Evolutionary conservation across 768 basidiomycete species (phyloP), one percentile per base, ranked within the genome.

Genomic region (Steccherinum ochraceum): DNA sequence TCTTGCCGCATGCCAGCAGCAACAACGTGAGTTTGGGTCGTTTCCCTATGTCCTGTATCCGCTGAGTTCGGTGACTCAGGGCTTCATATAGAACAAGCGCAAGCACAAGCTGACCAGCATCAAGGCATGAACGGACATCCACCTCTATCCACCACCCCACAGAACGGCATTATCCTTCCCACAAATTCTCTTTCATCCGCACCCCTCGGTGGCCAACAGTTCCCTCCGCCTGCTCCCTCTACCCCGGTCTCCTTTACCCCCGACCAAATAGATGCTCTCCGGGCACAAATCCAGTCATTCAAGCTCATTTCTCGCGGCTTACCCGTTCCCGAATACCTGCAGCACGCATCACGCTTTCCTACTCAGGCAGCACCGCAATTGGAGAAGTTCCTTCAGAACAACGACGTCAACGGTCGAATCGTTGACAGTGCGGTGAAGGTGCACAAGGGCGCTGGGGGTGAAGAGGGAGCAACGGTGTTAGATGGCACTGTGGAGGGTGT

Each of bases 211-310:
- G 61, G 73, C 1, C 80, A 76, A 45, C 54, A 76, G 12, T 69
- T 74, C 35, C 79, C 80, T 12, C 41, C 41, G 19, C 65, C 72
- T 18, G 71, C 77, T n/a, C 78, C 85, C 2, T 74, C 80, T 24
- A 84, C 86, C 0, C 86, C 89, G 35, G 81, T 91, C 24, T 85
- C 86, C 3, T 92, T 94, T 62, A 84, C 87, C 3, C 70, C 64
- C 0, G 84, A 87, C 52, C 91, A 91, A 60, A 82, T 91, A 44
- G 74, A 71, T 51, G 78, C 84, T 10, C 76, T 93, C n/a, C 79
- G 86, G 12, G 81, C 86, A 0, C 90, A 93, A 58, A 91, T 93
- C 13, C 78, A 84, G 45, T 89, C 90, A 3, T 92, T 84, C 71
- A 89, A 85, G 61, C 75, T 81, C 55, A 72, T 93, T 57, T 72